phyloP scores from a whole-genome alignment of 2,329 filamentous ascomycete species.

The Penicillium crustosum region DNA sequence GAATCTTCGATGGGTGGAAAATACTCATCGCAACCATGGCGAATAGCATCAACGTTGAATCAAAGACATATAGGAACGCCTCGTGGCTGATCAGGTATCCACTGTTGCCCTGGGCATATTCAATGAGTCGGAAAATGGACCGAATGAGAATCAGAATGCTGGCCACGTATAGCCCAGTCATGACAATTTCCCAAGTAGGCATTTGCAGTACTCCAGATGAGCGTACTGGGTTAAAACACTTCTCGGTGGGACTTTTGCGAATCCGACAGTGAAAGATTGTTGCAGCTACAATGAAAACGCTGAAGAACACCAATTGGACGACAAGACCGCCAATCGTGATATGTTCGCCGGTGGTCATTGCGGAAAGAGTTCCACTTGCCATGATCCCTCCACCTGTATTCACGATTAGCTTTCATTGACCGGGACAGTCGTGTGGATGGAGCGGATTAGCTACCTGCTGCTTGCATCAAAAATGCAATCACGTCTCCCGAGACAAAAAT shows the following conservation, averaged over 20 bases:
- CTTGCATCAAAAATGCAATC: slow-evolving; percentile 49
- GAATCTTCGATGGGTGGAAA: neutral
- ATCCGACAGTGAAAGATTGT: slow-evolving; percentile 20
- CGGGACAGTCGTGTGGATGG: too few species aligned
- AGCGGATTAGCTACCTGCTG: slow-evolving; percentile 13
- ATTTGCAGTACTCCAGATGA: neutral
- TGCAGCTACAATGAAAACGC: slow-evolving; percentile 16
- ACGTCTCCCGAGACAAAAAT: slow-evolving; percentile 52
- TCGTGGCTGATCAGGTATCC: slow-evolving; percentile 26
- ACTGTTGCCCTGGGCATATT: slow-evolving; percentile 23
- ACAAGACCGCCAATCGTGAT: slow-evolving; percentile 20
- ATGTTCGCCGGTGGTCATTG: slow-evolving; percentile 12
- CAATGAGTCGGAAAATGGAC: slow-evolving; percentile 23
- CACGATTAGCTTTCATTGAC: neutral
- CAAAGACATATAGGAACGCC: slow-evolving; percentile 25
- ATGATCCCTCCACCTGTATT: slow-evolving; percentile 8
- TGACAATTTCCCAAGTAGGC: neutral
- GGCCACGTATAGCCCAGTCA: slow-evolving; percentile 4
- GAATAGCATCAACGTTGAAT: slow-evolving; percentile 5
- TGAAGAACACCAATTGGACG: slow-evolving; percentile 23
- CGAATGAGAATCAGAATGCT: slow-evolving; percentile 22
- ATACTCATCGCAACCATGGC: slow-evolving; percentile 6
- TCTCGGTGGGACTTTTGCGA: slow-evolving; percentile 9
- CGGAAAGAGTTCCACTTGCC: slow-evolving; percentile 2
- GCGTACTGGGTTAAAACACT: neutral